These are phyloP conservation scores for Penicillium occitanis DNA, from an alignment of 2,329 filamentous ascomycete species.

Conservation along the genomic window DNA sequence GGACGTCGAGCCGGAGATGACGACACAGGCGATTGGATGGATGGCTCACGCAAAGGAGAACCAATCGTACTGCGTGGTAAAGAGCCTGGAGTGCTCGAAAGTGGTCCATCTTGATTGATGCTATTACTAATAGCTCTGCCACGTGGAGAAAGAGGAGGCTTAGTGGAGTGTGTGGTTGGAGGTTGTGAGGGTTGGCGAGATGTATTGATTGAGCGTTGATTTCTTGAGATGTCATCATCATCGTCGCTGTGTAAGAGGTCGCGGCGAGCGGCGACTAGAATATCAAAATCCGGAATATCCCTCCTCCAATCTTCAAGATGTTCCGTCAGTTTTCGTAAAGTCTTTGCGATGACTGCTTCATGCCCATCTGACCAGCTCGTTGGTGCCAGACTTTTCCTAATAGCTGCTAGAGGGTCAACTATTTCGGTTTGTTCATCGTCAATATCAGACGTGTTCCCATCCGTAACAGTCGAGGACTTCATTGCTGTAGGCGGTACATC, in stretches of 20 bases:
- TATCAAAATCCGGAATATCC: conserved; percentile 69
- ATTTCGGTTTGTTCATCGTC: conserved; percentile 37
- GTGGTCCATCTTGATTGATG: conserved; percentile 15
- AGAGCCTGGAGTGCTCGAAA: conserved; percentile 15
- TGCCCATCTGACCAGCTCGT: conserved; percentile 51
- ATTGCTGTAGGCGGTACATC: conserved; percentile 20
- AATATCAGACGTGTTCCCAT: conserved; percentile 38
- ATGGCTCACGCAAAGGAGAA: conserved; percentile 29
- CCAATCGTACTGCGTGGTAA: conserved; percentile 25
- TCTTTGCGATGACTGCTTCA: conserved; percentile 50
- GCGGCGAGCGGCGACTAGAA: conserved; percentile 63
- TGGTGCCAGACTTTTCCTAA: conserved; percentile 43
- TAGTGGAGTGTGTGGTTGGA: conserved; percentile 18
- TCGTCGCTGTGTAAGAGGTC: conserved; percentile 40
- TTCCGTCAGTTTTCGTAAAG: conserved; percentile 61
- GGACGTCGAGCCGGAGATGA: conserved; percentile 14
- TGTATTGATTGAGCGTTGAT: conserved; percentile 20
- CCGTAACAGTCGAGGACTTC: conserved; percentile 7
- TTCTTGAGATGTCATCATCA: conserved; percentile 31
- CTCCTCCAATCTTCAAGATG: conserved; percentile 63
- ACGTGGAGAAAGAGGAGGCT: conserved; percentile 26
- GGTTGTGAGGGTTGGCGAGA: conserved; percentile 29
- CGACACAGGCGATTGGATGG: conserved; percentile 22
- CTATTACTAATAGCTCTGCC: conserved; percentile 26
- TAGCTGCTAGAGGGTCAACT: conserved; percentile 28